Conservation (phyloP, 2,329 filamentous ascomycete species). For the Aspergillus persii region DNA sequence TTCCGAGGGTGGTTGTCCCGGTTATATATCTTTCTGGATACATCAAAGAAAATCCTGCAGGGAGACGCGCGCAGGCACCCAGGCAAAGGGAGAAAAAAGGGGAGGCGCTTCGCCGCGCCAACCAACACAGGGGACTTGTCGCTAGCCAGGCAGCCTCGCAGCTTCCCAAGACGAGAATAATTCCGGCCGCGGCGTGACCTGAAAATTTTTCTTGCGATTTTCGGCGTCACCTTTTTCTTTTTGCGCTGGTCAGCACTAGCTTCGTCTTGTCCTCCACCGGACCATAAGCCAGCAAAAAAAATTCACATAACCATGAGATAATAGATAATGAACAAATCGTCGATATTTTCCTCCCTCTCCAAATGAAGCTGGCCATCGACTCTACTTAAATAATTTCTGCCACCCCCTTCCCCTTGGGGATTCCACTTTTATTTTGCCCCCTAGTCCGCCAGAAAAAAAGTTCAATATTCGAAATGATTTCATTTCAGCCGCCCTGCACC, state of each 20-base stretch:
- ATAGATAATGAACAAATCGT: not conserved
- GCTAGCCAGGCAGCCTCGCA: not conserved
- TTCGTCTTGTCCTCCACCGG: not conserved
- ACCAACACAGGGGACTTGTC: not conserved
- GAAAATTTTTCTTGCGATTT: not conserved
- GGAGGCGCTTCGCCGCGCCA: not conserved
- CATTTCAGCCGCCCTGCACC: conserved; percentile 10
- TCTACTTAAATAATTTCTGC: not conserved
- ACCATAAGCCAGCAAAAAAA: not conserved
- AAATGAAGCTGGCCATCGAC: not conserved
- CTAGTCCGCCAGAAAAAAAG: not conserved
- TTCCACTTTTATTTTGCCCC: not conserved
- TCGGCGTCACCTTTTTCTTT: not conserved
- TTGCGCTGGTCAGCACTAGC: not conserved
- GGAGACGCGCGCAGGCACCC: not conserved
- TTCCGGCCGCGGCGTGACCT: conserved; percentile 1
- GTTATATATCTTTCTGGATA: conserved; percentile 16
- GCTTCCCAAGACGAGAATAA: not conserved
- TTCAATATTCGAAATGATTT: not conserved
- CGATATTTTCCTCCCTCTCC: not conserved
- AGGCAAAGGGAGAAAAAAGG: not conserved
- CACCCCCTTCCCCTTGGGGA: not conserved
- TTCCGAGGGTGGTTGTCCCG: conserved; percentile 7
- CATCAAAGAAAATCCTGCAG: conserved; percentile 10
- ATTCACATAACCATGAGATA: not conserved